These are phyloP conservation scores for Aspergillus candidus DNA, from an alignment of 2,329 filamentous ascomycete species.

Conservation along the genomic window DNA sequence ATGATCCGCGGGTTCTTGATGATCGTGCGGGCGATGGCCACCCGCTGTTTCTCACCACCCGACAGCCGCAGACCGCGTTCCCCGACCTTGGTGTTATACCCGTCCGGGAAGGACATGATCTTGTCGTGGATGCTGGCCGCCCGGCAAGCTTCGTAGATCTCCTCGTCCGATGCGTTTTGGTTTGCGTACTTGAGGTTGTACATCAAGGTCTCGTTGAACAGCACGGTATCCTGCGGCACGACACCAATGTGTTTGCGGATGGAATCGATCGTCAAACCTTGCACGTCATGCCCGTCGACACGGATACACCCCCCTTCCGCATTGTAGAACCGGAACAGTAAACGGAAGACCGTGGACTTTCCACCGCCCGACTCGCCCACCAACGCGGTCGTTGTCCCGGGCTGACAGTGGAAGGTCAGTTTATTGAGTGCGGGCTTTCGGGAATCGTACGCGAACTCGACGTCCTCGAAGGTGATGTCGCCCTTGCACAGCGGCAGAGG, in stretches of 20 bases:
- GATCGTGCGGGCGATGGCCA: slow-evolving; percentile 88
- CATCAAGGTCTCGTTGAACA: slow-evolving; percentile 93
- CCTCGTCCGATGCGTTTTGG: slow-evolving; percentile 69
- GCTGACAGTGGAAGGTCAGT: slow-evolving; percentile 75
- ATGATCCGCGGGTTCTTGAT: slow-evolving; percentile 89
- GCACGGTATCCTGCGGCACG: slow-evolving; percentile 90
- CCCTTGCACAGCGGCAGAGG: slow-evolving; percentile 65
- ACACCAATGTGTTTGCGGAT: slow-evolving; percentile 86
- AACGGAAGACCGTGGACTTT: slow-evolving; percentile 92
- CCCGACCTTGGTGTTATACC: slow-evolving; percentile 83
- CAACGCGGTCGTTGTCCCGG: slow-evolving; percentile 90
- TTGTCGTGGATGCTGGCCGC: slow-evolving; percentile 91
- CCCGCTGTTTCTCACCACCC: slow-evolving; percentile 87
- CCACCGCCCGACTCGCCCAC: slow-evolving; percentile 95
- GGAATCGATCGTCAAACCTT: slow-evolving; percentile 88
- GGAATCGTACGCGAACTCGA: slow-evolving; percentile 83
- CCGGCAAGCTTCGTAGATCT: slow-evolving; percentile 73
- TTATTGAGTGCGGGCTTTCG: slow-evolving; percentile 79
- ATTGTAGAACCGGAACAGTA: slow-evolving; percentile 97
- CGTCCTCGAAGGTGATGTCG: slow-evolving; percentile 78
- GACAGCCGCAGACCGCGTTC: slow-evolving; percentile 82
- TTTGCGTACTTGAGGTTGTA: slow-evolving; percentile 92
- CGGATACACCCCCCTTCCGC: slow-evolving; percentile 70
- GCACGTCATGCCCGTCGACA: slow-evolving; percentile 77
- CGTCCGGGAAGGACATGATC: slow-evolving; percentile 80